These are phyloP conservation scores for Hypomyces rosellus DNA, from an alignment of 2,329 filamentous ascomycete genomes.

Conservation along the genomic window DNA sequence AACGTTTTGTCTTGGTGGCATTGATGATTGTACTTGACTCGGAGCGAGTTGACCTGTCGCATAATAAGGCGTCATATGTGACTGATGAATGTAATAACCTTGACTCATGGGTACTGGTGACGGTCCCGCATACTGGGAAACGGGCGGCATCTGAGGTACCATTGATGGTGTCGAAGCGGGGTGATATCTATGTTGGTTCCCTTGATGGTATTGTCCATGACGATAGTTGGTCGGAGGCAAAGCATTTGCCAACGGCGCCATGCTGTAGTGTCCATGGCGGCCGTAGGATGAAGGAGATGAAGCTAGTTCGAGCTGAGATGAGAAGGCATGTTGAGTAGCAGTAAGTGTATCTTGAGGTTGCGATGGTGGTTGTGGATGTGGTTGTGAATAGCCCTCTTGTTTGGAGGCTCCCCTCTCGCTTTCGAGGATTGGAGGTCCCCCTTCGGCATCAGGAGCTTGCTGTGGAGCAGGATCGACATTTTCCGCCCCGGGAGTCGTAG, in stretches of 20 bases:
- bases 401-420: neutral
- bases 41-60: slow-evolving; percentile 32
- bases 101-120: slow-evolving; percentile 33
- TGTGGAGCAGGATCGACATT: slow-evolving; percentile 14
- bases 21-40: slow-evolving; percentile 27
- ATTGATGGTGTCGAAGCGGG: slow-evolving; percentile 31
- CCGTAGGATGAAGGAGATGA: slow-evolving; percentile 19
- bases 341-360: no score
- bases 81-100: slow-evolving; percentile 43
- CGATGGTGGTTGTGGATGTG: slow-evolving; percentile 4
- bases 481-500: slow-evolving; percentile 15
- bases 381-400: neutral
- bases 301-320: slow-evolving; percentile 37
- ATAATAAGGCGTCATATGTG: slow-evolving; percentile 41
- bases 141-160: slow-evolving; percentile 32
- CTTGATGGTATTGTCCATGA: slow-evolving; percentile 31
- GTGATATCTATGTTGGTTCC: slow-evolving; percentile 28
- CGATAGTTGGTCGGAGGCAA: slow-evolving; percentile 38
- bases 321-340: slow-evolving; percentile 32
- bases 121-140: slow-evolving; percentile 36
- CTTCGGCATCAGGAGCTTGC: slow-evolving; percentile 2
- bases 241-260: slow-evolving; percentile 38
- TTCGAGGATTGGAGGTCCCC: neutral
- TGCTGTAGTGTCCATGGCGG: slow-evolving; percentile 37
- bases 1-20: slow-evolving; percentile 33